Conservation (phyloP, 2,329 filamentous ascomycete species). For the Thielaviopsis punctulata region DNA sequence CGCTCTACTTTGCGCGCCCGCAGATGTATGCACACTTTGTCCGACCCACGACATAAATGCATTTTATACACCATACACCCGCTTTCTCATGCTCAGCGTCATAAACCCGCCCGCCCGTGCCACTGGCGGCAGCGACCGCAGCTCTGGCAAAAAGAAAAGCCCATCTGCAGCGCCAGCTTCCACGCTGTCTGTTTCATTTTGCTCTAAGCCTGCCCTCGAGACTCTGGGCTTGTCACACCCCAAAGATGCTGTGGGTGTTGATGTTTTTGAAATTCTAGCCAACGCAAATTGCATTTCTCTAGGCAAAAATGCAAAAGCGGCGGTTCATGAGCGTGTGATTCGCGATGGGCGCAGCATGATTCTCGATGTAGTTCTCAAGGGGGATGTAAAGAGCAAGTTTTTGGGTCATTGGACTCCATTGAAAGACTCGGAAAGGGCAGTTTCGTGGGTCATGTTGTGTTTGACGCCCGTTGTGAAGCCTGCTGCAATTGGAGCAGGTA, state of each 20-base stretch:
- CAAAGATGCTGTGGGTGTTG: slow-evolving; percentile 18
- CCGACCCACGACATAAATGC: slow-evolving; percentile 5
- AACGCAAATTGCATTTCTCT: not conserved
- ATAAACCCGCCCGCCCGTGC: slow-evolving; percentile 15
- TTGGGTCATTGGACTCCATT: slow-evolving; percentile 11
- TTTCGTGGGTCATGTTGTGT: not conserved
- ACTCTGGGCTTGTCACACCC: slow-evolving; percentile 26
- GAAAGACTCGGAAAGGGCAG: not conserved
- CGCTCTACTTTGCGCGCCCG: slow-evolving; percentile 21
- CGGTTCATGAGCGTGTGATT: not conserved
- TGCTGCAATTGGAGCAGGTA: not conserved
- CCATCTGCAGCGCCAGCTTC: slow-evolving; percentile 11
- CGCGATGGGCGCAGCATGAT: slow-evolving; percentile 2
- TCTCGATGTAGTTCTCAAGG: not conserved
- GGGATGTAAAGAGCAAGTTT: not conserved
- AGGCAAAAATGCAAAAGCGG: not conserved
- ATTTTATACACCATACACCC: slow-evolving; percentile 17
- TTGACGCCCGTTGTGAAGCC: not conserved
- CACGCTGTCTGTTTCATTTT: slow-evolving; percentile 27
- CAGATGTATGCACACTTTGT: slow-evolving; percentile 15
- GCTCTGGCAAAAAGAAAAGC: slow-evolving; percentile 16
- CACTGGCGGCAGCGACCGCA: slow-evolving; percentile 12
- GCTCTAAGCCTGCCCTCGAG: slow-evolving; percentile 29
- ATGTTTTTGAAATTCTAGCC: slow-evolving; percentile 3
- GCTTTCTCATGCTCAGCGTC: slow-evolving; percentile 19